Evolutionary conservation across 768 basidiomycete genomes (phyloP), one percentile per base, ranked within the genome.

Genomic region (Pisolithus tinctorius): DNA sequence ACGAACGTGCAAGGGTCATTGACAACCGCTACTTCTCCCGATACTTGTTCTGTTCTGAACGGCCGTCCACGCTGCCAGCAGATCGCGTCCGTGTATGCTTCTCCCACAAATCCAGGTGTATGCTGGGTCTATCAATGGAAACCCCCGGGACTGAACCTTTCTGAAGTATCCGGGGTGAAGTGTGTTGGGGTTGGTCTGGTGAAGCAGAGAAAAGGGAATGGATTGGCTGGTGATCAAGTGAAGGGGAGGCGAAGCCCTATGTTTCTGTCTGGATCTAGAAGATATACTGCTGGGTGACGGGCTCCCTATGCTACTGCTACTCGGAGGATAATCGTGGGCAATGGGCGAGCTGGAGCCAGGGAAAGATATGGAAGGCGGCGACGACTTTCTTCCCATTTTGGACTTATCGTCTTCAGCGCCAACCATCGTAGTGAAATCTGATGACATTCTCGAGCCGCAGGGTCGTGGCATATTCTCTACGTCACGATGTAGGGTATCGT

Each of bases 241-340:
- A 68, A 13, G 74, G 64, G 75, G 74, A 8, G 74, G 67, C 4
- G 67, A 62, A 13, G 70, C 58, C 38, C 17, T 67, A 51, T 57
- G 52, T 48, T 53, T 65, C 46, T 69, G 57, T 26, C 67, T 58
- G 26, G 65, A 38, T 54, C 61, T 54, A 7, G 67, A 53, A 31
- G 55, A 55, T 16, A 30, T 16, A 11, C 45, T 50, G 34, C 59
- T 58, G 14, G 58, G 51, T 6, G 63, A 51, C 38, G 73, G 59
- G 56, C 76, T 74, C 53, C 68, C 72, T 16, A 71, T 64, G 23
- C 74, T 68, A 56, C 74, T 64, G 23, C 74, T 68, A 56, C 74
- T 78, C 13, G 86, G 86, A 29, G 86, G 86, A 61, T 87, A 86
- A 40, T 67, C 60, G 13, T 71, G 65, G 0, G 51, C 45, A 6